Evolutionary conservation across 495 filamentous ascomycete species (phyloP).

Genomic region (Penicillium bovifimosum): DNA sequence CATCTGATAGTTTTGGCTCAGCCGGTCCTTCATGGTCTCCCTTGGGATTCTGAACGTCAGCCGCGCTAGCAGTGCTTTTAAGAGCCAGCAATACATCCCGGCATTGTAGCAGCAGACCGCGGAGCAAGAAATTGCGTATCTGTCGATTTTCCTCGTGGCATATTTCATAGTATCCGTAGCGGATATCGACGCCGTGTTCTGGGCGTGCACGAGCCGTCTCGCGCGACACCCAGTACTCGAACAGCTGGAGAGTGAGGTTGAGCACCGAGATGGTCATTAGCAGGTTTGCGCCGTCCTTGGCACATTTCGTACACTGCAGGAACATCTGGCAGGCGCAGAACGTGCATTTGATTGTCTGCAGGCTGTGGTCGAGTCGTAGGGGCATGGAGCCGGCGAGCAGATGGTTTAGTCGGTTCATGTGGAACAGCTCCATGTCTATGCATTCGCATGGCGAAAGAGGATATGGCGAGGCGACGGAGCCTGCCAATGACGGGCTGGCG

Average conservation of each 20-base stretch:
- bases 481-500: conserved; percentile 29
- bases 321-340: conserved; percentile 33
- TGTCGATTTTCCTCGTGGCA: conserved; percentile 31
- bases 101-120: conserved; percentile 28
- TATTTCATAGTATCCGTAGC: conserved; percentile 39
- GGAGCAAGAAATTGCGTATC: conserved; percentile 30
- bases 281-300: conserved; percentile 32
- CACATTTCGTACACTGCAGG: conserved; percentile 32
- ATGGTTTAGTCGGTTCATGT: conserved; percentile 33
- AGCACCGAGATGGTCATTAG: conserved; percentile 31
- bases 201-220: conserved; percentile 18
- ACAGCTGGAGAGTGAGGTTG: conserved; percentile 32
- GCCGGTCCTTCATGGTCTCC: conserved; percentile 6
- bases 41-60: conserved; percentile 8
- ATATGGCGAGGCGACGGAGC: conserved; percentile 19
- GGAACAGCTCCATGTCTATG: conserved; percentile 28
- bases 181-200: conserved; percentile 20
- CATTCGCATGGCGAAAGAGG: conserved; percentile 30
- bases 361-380: conserved; percentile 35
- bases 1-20: conserved; percentile 3
- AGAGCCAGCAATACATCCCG: conserved; percentile 26
- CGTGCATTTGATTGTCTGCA: conserved; percentile 33
- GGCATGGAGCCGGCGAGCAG: conserved; percentile 27
- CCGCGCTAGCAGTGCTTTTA: conserved; percentile 17
- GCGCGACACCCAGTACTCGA: conserved; percentile 34